A percentile compares a stretch with the other conserved stretches of the same genome.
phyloP scores from a whole-genome alignment of 768 basidiomycete genomes.

The Naematelia encephala region DNA sequence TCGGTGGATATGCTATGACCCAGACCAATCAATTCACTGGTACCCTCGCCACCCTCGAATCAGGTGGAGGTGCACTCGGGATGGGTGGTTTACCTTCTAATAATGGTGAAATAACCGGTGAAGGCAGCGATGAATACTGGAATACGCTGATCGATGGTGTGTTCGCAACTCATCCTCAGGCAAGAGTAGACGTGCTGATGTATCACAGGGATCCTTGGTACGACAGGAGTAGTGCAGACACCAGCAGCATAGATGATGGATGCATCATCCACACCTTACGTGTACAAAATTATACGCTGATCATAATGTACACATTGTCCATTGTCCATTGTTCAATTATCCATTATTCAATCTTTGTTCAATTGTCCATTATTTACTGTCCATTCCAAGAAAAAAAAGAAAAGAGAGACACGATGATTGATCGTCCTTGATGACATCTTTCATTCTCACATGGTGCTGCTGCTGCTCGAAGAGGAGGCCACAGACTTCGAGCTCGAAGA shows the following conservation, averaged over 20 bases:
- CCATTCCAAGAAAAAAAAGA: no score
- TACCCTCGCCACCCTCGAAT: not conserved
- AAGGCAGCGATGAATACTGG: constrained; percentile 49
- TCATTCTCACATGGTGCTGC: not conserved
- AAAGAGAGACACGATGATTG: no score
- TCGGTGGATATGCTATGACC: not conserved
- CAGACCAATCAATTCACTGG: constrained; percentile 1
- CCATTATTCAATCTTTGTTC: not conserved
- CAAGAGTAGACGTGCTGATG: not conserved
- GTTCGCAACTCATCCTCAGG: constrained; percentile 11
- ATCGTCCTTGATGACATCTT: no score
- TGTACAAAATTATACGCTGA: not conserved
- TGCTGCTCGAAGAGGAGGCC: not conserved
- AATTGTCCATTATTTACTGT: no score
- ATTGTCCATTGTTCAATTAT: not conserved
- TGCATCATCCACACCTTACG: not conserved
- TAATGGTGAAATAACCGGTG: constrained; percentile 7
- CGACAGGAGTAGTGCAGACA: not conserved
- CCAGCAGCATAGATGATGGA: not conserved
- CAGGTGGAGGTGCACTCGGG: constrained; percentile 11
- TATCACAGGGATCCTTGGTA: constrained; percentile 4
- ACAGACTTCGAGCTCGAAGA: not conserved
- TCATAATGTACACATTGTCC: not conserved
- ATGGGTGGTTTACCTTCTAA: not conserved
- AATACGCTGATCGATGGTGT: constrained; percentile 50